These are phyloP conservation scores for Tylopilus vinaceipallidus DNA, from an alignment of 768 basidiomycete species.

Conservation along the genomic window DNA sequence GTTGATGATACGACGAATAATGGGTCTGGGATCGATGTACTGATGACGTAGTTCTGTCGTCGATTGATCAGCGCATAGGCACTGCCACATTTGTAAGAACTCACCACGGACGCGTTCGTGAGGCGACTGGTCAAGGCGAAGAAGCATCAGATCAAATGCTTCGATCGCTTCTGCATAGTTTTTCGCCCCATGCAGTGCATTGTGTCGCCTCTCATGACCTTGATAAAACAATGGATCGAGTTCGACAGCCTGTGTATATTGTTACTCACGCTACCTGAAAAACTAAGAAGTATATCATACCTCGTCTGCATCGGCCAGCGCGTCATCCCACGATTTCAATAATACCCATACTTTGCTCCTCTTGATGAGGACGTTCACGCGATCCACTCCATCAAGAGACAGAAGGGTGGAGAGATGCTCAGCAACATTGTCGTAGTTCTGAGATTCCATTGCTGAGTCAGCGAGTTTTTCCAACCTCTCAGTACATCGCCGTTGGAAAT, in stretches of 20 bases:
- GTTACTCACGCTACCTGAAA: no score
- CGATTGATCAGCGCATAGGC: no score
- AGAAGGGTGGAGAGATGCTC: not conserved
- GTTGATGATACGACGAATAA: no score
- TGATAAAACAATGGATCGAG: no score
- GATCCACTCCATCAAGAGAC: not conserved
- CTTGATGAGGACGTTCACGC: not conserved
- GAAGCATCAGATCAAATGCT: not conserved
- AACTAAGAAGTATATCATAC: not conserved
- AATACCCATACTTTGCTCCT: not conserved
- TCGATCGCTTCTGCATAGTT: no score
- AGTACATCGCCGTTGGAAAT: not conserved
- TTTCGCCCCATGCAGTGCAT: no score
- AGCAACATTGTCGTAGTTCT: not conserved
- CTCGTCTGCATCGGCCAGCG: not conserved
- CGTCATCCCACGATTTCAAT: not conserved
- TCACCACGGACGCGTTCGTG: not conserved
- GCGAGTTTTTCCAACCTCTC: not conserved
- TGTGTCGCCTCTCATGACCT: no score
- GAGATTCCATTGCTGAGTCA: not conserved
- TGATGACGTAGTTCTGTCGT: not conserved
- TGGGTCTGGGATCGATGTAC: no score
- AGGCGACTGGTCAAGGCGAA: not conserved
- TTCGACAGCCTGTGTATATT: no score
- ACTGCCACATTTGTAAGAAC: not conserved